phyloP scores from a whole-genome alignment of 2,329 filamentous ascomycete species.

The Exophiala sp. region DNA sequence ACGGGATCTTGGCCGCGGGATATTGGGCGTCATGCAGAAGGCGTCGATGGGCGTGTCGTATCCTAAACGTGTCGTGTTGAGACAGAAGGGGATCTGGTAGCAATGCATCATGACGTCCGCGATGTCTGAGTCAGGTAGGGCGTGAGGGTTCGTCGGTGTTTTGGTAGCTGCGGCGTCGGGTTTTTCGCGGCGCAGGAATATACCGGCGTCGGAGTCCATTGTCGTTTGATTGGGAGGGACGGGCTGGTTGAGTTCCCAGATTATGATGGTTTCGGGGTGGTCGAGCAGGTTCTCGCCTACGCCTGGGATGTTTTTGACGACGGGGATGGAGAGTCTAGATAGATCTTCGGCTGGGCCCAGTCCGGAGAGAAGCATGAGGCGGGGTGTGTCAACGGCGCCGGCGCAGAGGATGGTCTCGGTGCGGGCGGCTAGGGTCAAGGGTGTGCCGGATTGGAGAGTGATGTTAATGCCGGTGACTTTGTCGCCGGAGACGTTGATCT shows the following conservation, averaged over 20 bases:
- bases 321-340: conserved; percentile 52
- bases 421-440: conserved; percentile 57
- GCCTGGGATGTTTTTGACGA: conserved; percentile 59
- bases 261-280: conserved; percentile 64
- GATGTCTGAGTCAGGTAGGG: conserved; percentile 63
- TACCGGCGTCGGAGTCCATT: conserved; percentile 85
- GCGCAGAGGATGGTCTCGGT: conserved; percentile 76
- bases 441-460: conserved; percentile 59
- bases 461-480: conserved; percentile 73
- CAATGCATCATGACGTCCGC: conserved; percentile 95
- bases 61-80: conserved; percentile 78
- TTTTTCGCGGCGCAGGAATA: conserved; percentile 77
- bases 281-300: conserved; percentile 64
- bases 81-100: conserved; percentile 89
- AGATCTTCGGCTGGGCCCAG: conserved; percentile 53
- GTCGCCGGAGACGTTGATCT: conserved; percentile 64
- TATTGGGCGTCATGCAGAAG: conserved; percentile 93
- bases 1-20: conserved; percentile 74
- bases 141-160: conserved; percentile 41
- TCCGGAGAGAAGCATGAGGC: conserved; percentile 56
- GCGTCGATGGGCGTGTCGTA: conserved; percentile 69
- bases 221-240: conserved; percentile 77
- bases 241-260: conserved; percentile 76
- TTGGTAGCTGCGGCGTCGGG: conserved; percentile 62
- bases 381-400: conserved; percentile 77